Base-by-base conservation (phyloP, 2,329 filamentous ascomycete species). In the Sporothrix humicola region DNA sequence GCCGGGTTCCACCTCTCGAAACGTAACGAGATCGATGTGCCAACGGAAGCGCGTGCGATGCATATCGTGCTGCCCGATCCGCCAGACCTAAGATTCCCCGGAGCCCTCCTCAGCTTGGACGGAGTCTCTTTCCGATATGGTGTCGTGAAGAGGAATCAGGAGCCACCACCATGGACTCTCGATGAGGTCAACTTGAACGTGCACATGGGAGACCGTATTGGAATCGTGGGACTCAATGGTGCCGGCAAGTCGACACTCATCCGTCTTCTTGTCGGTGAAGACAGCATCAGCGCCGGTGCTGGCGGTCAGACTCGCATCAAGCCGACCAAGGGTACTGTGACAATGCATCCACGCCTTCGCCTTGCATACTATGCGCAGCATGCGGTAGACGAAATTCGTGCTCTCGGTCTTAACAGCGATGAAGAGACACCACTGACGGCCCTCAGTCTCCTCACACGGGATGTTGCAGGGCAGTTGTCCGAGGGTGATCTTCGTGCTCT, bases 181-280 rank as follows among this genome's bases (percentile, higher is more conserved):
- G 86, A 89, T 26, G 88, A 90, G 9, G 82, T 95, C 44, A 88
- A 86, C 69, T 81, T 97, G 13, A 91, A 90, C 0, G 87, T 97
- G 13, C 88, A 92, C 74, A 88, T 90, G 79, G 92, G 93, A 10
- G 92, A 94, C 76, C 87, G 93, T 0, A 84, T 95, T 31, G 93
- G 92, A 0, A 86, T 97, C 56, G 85, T 93, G 31, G 94, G 93
- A 0, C 84, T 96, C 59, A 97, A 97, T 79, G 94, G 93, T 0
- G 88, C 89, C 0, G 94, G 94, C 1, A 97, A 97, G 81, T 93
- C 92, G 1, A 96, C 93, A 0, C 84, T 97, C 10, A 85, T 95
- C 73, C 90, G 88, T 66, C 82, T 95, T 3, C 86, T 95, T 2
- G 89, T 90, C n/a, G 89, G 87, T 0, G 85, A 86, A 15, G 81